Evolutionary conservation across 2,329 filamentous ascomycete species (phyloP).

Genomic region (Thyridium curvatum): DNA sequence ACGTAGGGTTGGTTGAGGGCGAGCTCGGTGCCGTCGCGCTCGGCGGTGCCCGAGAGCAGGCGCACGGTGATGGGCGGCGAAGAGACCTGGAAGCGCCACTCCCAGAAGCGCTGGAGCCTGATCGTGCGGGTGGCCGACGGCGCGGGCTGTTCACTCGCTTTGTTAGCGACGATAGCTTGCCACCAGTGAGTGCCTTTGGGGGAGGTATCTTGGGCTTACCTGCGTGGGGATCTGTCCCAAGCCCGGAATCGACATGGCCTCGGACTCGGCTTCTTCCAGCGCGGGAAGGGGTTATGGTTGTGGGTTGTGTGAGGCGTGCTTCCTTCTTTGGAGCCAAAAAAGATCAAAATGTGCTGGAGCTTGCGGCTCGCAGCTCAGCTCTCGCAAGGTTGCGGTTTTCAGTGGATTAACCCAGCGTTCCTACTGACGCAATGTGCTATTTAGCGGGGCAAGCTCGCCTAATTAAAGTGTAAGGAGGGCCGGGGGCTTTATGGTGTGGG

Average conservation of each 20-base stretch:
- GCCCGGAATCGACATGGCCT: conserved; percentile 65
- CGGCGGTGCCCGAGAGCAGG: conserved; percentile 75
- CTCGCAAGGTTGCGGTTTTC: too few species aligned
- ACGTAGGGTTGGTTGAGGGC: conserved; percentile 73
- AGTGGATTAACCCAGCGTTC: too few species aligned
- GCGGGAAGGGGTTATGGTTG: too few species aligned
- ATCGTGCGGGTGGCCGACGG: conserved; percentile 37
- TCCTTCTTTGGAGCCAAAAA: too few species aligned
- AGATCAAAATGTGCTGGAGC: too few species aligned
- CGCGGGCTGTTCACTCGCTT: conserved; percentile 21
- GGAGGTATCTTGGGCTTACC: conserved; percentile 31
- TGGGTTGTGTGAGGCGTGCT: too few species aligned
- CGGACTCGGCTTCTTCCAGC: not conserved
- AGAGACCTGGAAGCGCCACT: conserved; percentile 75
- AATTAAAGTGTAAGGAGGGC: not conserved
- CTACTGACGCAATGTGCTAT: too few species aligned
- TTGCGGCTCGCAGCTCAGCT: too few species aligned
- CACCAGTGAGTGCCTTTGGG: conserved; percentile 3
- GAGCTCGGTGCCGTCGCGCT: conserved; percentile 93
- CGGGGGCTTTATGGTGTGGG: too few species aligned
- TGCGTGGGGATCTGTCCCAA: conserved; percentile 61
- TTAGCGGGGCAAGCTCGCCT: too few species aligned
- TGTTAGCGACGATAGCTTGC: conserved; percentile 8
- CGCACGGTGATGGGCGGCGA: conserved; percentile 41
- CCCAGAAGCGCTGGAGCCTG: conserved; percentile 56